phyloP scores from a whole-genome alignment of 257 asterid species.

The Lycium barbarum region DNA sequence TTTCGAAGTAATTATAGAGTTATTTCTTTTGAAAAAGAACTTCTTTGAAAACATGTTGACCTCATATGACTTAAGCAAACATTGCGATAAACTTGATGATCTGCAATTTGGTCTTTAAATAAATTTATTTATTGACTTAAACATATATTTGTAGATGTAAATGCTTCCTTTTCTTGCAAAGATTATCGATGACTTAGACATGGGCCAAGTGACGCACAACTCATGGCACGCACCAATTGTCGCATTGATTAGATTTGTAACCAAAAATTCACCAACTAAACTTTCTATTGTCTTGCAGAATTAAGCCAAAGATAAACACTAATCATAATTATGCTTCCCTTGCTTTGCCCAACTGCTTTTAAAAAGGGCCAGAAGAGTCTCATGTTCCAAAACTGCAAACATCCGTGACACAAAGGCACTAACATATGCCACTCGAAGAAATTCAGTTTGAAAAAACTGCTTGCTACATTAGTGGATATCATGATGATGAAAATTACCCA shows the following conservation, averaged over 20 bases:
- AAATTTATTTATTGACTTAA: background rate
- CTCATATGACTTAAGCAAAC: background rate
- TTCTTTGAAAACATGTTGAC: background rate
- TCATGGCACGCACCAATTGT: background rate
- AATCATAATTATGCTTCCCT: slow-evolving; percentile 32
- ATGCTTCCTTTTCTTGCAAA: background rate
- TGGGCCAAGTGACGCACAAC: background rate
- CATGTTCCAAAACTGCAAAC: slow-evolving; percentile 4
- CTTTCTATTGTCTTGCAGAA: background rate
- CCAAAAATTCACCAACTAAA: background rate
- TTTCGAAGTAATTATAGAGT: background rate
- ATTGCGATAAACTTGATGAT: background rate
- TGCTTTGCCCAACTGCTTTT: background rate
- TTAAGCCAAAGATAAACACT: slow-evolving; percentile 21
- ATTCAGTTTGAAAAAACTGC: background rate
- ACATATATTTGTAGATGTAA: background rate
- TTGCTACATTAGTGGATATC: slow-evolving; percentile 6
- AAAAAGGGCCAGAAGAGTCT: background rate
- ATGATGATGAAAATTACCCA: background rate
- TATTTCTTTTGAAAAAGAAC: background rate
- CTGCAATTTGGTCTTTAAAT: background rate
- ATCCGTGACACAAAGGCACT: slow-evolving; percentile 21
- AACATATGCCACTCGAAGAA: slow-evolving; percentile 1
- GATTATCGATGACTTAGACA: background rate
- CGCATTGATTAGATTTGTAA: background rate